A percentile compares a stretch with the other conserved stretches of the same genome.
phyloP scores from a whole-genome alignment of 495 filamentous ascomycete species.

The Platismatia glauca region DNA sequence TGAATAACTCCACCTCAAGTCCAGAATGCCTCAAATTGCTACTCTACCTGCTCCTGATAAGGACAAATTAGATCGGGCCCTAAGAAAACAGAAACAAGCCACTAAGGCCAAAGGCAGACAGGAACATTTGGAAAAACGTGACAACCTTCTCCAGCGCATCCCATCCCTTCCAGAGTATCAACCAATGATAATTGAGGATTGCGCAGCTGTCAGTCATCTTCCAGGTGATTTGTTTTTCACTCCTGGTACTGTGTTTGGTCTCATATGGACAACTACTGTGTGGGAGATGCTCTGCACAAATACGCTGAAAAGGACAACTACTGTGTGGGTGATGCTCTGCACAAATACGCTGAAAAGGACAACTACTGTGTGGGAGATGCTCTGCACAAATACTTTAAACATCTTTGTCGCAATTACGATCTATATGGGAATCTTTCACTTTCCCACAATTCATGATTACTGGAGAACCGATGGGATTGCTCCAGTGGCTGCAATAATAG shows the following conservation, averaged over 20 bases:
- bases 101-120: not conserved
- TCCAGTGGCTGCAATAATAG: not conserved
- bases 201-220: not conserved
- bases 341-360: not conserved
- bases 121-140: not conserved
- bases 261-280: not conserved
- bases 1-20: too few relatives aligned
- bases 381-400: not conserved
- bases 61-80: too few relatives aligned
- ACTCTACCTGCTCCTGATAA: too few relatives aligned
- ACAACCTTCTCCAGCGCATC: not conserved
- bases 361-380: not conserved
- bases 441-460: not conserved
- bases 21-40: too few relatives aligned
- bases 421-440: not conserved
- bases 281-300: not conserved
- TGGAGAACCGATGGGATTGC: not conserved
- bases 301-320: too few relatives aligned
- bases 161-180: not conserved
- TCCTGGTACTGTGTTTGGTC: not conserved
- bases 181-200: not conserved
- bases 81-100: not conserved
- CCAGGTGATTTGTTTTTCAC: not conserved
- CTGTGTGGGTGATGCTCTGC: not conserved
- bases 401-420: not conserved